These are phyloP conservation scores for Claviceps cyperi DNA, from an alignment of 2,329 filamentous ascomycete genomes.

Conservation along the genomic window DNA sequence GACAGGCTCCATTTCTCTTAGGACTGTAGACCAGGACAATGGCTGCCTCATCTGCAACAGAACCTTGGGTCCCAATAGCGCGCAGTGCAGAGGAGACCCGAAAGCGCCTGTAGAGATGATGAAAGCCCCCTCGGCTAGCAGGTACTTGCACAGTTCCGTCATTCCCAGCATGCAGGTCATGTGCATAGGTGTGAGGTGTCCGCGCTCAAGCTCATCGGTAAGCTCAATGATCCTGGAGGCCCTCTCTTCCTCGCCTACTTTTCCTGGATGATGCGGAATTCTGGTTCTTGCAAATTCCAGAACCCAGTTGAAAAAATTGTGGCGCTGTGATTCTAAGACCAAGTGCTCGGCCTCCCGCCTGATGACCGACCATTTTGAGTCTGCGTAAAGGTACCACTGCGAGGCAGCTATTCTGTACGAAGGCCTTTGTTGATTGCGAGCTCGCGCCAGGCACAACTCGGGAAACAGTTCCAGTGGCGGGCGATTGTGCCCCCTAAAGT, in stretches of 20 bases:
- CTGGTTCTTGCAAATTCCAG: slow-evolving; percentile 19
- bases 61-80: slow-evolving; percentile 18
- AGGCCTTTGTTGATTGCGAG: slow-evolving; percentile 7
- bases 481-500: slow-evolving; percentile 10
- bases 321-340: slow-evolving; percentile 13
- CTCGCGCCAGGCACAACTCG: slow-evolving; percentile 12
- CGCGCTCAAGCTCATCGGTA: slow-evolving; percentile 16
- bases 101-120: slow-evolving; percentile 12
- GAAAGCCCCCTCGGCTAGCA: slow-evolving; percentile 11
- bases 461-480: slow-evolving; percentile 15
- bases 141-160: slow-evolving; percentile 14
- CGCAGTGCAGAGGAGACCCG: slow-evolving; percentile 20
- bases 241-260: slow-evolving; percentile 5
- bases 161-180: slow-evolving; percentile 21
- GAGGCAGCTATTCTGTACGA: slow-evolving; percentile 13
- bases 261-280: slow-evolving; percentile 12
- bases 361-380: slow-evolving; percentile 16
- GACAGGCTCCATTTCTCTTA: background rate
- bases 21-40: slow-evolving; percentile 5
- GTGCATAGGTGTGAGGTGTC: slow-evolving; percentile 18
- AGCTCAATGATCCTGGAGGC: slow-evolving; percentile 14
- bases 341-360: slow-evolving; percentile 13
- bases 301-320: slow-evolving; percentile 22
- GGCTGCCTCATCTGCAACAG: slow-evolving; percentile 8
- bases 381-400: slow-evolving; percentile 15